These are phyloP conservation scores for Boletus sp. DNA, from an alignment of 768 basidiomycete species.

Conservation along the genomic window DNA sequence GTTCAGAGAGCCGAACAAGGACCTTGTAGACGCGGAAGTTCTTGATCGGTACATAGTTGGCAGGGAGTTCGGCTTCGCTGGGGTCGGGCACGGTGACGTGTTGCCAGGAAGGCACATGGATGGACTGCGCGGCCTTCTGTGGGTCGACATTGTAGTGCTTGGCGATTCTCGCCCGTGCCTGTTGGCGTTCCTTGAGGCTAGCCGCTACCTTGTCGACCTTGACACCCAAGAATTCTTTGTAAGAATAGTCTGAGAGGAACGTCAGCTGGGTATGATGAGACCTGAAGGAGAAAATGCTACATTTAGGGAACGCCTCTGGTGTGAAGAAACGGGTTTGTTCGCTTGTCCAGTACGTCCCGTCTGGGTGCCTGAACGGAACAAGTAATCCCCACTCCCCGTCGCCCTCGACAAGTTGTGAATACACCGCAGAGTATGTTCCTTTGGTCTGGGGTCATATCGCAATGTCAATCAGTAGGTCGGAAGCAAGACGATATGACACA, in stretches of 20 bases:
- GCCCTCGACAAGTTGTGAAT: slow-evolving; percentile 19
- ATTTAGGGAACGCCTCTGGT: slow-evolving; percentile 19
- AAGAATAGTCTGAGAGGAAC: slow-evolving; percentile 24
- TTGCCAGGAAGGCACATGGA: slow-evolving; percentile 7
- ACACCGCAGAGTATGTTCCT: slow-evolving; percentile 24
- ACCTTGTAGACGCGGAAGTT: slow-evolving; percentile 28
- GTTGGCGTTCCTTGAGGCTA: slow-evolving; percentile 13
- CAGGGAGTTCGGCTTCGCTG: slow-evolving; percentile 10
- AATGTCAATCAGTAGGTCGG: not conserved
- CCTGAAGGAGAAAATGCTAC: not conserved
- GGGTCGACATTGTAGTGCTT: slow-evolving; percentile 27
- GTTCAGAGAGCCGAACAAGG: slow-evolving; percentile 24
- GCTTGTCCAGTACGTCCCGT: slow-evolving; percentile 26
- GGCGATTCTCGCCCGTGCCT: slow-evolving; percentile 22
- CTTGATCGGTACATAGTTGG: slow-evolving; percentile 13
- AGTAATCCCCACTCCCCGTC: slow-evolving; percentile 17
- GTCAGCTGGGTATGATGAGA: not conserved
- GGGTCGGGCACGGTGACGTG: slow-evolving; percentile 18
- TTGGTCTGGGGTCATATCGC: slow-evolving; percentile 4
- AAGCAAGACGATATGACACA: not conserved
- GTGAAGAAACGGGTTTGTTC: slow-evolving; percentile 25
- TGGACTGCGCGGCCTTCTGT: slow-evolving; percentile 3
- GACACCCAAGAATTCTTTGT: slow-evolving; percentile 24
- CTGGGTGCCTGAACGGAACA: slow-evolving; percentile 20
- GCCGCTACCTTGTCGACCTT: slow-evolving; percentile 24